These are phyloP conservation scores for Coemansia sp. DNA, from an alignment of 192 early-diverging fungal genomes.

Conservation along the genomic window DNA sequence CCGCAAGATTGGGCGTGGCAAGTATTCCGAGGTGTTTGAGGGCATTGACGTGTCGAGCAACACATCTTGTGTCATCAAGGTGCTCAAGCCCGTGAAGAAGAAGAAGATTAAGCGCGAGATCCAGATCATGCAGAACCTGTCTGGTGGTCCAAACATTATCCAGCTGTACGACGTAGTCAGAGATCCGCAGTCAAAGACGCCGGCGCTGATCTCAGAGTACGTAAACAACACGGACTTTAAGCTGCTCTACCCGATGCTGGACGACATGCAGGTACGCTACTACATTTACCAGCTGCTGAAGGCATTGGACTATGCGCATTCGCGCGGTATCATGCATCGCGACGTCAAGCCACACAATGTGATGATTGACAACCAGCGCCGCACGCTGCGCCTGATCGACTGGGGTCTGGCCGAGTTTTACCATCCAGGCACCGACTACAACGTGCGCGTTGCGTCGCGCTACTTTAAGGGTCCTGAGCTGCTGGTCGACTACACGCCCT, in stretches of 20 bases:
- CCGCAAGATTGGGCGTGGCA: slow-evolving; percentile 96
- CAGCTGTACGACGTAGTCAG: slow-evolving; percentile 91
- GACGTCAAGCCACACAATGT: slow-evolving; percentile 99
- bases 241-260: slow-evolving; percentile 89
- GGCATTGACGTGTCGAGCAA: slow-evolving; percentile 89
- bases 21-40: slow-evolving; percentile 99
- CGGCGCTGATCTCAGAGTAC: slow-evolving; percentile 94
- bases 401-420: slow-evolving; percentile 99
- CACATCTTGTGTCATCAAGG: slow-evolving; percentile 95
- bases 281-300: slow-evolving; percentile 97
- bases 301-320: slow-evolving; percentile 97
- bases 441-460: slow-evolving; percentile 96
- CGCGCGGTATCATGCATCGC: slow-evolving; percentile 98
- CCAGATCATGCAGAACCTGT: slow-evolving; percentile 96
- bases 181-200: slow-evolving; percentile 95
- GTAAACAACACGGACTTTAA: slow-evolving; percentile 99
- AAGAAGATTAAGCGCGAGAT: slow-evolving; percentile 99
- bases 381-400: slow-evolving; percentile 93
- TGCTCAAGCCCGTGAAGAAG: slow-evolving; percentile 99
- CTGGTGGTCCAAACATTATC: slow-evolving; percentile 92
- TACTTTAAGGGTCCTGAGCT: slow-evolving; percentile 99
- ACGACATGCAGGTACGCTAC: slow-evolving; percentile 92
- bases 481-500: slow-evolving; percentile 96
- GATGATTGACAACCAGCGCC: slow-evolving; percentile 98
- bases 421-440: slow-evolving; percentile 95